phyloP scores from a whole-genome alignment of 495 filamentous ascomycete genomes.

The Podospora bellae-mahoneyi region DNA sequence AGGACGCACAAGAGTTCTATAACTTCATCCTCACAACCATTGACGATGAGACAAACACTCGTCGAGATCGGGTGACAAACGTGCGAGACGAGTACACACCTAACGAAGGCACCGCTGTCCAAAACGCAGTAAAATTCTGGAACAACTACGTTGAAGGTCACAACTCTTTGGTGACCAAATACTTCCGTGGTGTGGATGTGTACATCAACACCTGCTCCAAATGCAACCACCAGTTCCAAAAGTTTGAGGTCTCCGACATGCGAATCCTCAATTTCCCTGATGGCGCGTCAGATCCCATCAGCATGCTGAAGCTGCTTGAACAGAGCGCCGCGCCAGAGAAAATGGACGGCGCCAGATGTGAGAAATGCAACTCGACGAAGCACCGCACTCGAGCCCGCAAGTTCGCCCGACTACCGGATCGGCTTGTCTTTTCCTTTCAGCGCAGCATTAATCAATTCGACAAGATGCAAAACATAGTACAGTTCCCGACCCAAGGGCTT shows the following conservation, averaged over 20 bases:
- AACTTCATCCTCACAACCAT: conserved; percentile 41
- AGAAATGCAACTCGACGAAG: conserved; percentile 21
- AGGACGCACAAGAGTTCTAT: conserved; percentile 45
- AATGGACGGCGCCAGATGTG: conserved; percentile 26
- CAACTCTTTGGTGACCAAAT: conserved; percentile 35
- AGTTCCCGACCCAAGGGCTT: conserved; percentile 36
- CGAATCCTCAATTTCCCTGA: not conserved
- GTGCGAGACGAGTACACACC: conserved; percentile 22
- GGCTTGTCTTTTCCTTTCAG: conserved; percentile 32
- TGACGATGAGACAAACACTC: conserved; percentile 40
- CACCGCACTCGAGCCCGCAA: conserved; percentile 31
- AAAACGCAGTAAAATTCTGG: conserved; percentile 33
- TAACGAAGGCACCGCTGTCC: conserved; percentile 24
- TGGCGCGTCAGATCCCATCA: not conserved
- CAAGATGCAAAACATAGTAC: conserved; percentile 32
- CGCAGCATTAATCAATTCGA: conserved; percentile 12
- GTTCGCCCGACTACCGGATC: conserved; percentile 37
- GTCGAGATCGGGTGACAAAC: conserved; percentile 24
- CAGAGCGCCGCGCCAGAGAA: not conserved
- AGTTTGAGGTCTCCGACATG: not conserved
- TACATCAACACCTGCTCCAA: conserved; percentile 28
- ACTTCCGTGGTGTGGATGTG: conserved; percentile 39
- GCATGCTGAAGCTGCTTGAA: not conserved
- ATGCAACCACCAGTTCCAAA: not conserved
- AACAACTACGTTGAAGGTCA: conserved; percentile 20